Evolutionary conservation across 1,139 yeast genomes (phyloP).

Genomic region (Nakaseomyces uthaithaninus): DNA sequence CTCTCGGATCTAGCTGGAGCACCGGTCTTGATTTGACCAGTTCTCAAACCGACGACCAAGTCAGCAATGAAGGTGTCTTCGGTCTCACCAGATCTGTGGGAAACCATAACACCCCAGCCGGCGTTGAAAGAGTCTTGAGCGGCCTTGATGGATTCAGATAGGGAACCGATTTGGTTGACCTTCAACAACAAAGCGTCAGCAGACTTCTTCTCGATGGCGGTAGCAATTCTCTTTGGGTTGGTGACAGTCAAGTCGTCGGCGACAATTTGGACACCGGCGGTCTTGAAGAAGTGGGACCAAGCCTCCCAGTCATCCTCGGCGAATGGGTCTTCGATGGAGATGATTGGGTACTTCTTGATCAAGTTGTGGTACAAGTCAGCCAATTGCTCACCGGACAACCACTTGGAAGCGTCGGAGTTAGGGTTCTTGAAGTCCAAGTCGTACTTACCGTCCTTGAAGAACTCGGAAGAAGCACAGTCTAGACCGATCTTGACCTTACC

Average conservation of each 20-base stretch:
- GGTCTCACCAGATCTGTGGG: slow-evolving; percentile 98
- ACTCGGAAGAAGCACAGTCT: slow-evolving; percentile 95
- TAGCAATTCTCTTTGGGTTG: slow-evolving; percentile 86
- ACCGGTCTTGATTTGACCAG: slow-evolving; percentile 98
- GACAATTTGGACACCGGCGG: slow-evolving; percentile 75
- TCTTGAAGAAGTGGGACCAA: slow-evolving; percentile 79
- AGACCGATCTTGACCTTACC: slow-evolving; percentile 85
- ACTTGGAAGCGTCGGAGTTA: slow-evolving; percentile 75
- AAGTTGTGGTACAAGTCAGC: slow-evolving; percentile 74
- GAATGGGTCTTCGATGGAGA: slow-evolving; percentile 95
- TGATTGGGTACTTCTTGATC: slow-evolving; percentile 86
- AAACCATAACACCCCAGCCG: slow-evolving; percentile 97
- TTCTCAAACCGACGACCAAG: slow-evolving; percentile 89
- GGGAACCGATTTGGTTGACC: slow-evolving; percentile 93
- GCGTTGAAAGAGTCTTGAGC: slow-evolving; percentile 85
- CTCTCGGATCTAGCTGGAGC: slow-evolving; percentile 99
- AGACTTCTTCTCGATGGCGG: slow-evolving; percentile 91
- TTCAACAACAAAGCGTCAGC: slow-evolving; percentile 88
- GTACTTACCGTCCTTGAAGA: slow-evolving; percentile 91
- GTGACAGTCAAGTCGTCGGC: slow-evolving; percentile 98
- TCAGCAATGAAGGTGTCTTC: slow-evolving; percentile 98
- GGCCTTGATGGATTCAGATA: slow-evolving; percentile 86
- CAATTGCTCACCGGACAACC: slow-evolving; percentile 81
- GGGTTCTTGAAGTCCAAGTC: slow-evolving; percentile 97
- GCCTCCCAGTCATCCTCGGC: slow-evolving; percentile 99